Base-by-base conservation (phyloP, 2,329 filamentous ascomycete genomes). In the Graphiopsis chlorocephala region DNA sequence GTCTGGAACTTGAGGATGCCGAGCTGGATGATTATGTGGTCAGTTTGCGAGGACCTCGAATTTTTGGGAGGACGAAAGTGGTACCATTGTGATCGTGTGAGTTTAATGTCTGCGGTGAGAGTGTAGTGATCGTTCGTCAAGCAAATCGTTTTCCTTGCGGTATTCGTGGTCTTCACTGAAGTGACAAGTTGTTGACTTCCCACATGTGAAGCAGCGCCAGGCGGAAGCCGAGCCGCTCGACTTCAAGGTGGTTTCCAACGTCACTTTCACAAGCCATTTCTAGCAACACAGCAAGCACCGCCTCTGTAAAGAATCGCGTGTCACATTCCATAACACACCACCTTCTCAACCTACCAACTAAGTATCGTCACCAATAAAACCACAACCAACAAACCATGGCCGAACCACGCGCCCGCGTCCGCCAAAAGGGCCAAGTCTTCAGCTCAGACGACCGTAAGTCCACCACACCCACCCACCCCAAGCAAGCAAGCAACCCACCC, bases 1-100 rank as follows among this genome's bases (percentile, higher is more conserved):
- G 93, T 96, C 80, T 97, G 93, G 83, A 99, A 98, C 82, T 98
- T 98, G 88, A 99, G 97, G 74, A 99, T 90, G 63, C 95, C 95
- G 66, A 95, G 91, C 95, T 97, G 74, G 59, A 35, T 25, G 15
- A 14, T 33, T 23, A 33, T 35, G n/a, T 42, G 12, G 45, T 65
- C 17, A 59, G 63, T 35, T 3, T 29, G 47, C 14, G 47, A 28
- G 26, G 4, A n/a, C 2, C 17, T 25, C 17, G 48, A 55, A 42
- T 48, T 50, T 59, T 50, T 50, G 50, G n/a, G 23, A 10, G 31
- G 7, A 47, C 52, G 33, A 57, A 20, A 4, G 11, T 35, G 33
- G 35, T 61, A 68, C 67, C 67, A 68, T 68, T n/a, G 45, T 61
- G 59, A 56, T 55, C 31, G 35, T 23, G 33, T 8, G 23, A 15